Conservation (phyloP, 345 rosid species). For the Euphorbia peplus region DNA sequence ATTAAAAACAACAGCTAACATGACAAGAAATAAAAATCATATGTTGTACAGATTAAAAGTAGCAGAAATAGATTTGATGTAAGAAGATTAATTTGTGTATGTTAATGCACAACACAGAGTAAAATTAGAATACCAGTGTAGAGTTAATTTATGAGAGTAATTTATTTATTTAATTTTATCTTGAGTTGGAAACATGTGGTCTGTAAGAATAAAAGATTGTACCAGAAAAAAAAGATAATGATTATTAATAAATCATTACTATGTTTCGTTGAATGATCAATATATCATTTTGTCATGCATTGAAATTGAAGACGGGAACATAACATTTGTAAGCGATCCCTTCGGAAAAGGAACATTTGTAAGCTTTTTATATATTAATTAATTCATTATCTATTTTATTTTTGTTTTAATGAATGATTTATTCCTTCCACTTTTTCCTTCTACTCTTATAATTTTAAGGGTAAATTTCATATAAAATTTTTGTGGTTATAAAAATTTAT, state of each 20-base stretch:
- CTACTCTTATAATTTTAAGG: too few species aligned
- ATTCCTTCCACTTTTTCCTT: constrained; percentile 30
- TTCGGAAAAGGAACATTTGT: constrained; percentile 38
- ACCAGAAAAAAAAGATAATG: constrained; percentile 46
- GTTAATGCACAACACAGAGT: constrained; percentile 24
- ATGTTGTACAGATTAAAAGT: constrained; percentile 8
- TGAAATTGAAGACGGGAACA: constrained; percentile 8
- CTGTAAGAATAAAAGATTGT: constrained; percentile 36
- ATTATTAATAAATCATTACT: constrained; percentile 63
- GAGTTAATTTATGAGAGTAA: background rate
- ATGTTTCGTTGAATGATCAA: constrained; percentile 48
- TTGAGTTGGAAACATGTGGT: constrained; percentile 48
- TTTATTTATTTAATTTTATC: background rate
- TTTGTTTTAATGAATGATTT: constrained; percentile 17
- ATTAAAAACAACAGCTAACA: too few species aligned
- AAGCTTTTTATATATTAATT: constrained; percentile 23
- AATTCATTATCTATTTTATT: background rate
- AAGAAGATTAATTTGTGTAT: constrained; percentile 12
- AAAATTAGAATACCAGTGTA: background rate
- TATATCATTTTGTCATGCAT: constrained; percentile 40
- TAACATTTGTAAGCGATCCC: constrained; percentile 45
- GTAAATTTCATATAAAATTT: too few species aligned
- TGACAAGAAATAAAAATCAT: too few species aligned
- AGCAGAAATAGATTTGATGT: constrained; percentile 10
- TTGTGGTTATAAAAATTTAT: too few species aligned